Evolutionary conservation across 2,329 filamentous ascomycete species (phyloP), one percentile per base, ranked within the genome.

Genomic region (Aspergillus sp.): DNA sequence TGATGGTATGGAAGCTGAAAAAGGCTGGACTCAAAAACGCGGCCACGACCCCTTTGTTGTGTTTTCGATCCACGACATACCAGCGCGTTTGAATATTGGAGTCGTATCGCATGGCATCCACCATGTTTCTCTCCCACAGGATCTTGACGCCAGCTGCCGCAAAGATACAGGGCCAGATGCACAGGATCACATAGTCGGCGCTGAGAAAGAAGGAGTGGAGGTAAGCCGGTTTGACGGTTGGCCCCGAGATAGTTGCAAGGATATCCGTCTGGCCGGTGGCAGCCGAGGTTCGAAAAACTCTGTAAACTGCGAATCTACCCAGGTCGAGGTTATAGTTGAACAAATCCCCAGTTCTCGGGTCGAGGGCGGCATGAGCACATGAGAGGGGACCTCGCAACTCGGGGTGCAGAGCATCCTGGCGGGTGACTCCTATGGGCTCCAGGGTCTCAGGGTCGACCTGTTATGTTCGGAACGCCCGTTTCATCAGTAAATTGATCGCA

Each of bases 191-290:
- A 61, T 86, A 88, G 59, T 84, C 82, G 13, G 81, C 72, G 0
- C 88, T 87, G 25, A 93, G 70, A 64, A 90, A 91, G 64, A 91
- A 81, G 7, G 88, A 91, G 71, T 94, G 89, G 23, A 93, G 83
- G 62, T 93, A 94, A 0, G 88, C 85, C 0, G 86, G 62, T 4
- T 77, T 72, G 3, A 47, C 47, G 4, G 11, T 36, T 1, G 45
- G n/a, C 1, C 70, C 66, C 0, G 71, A 70, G 50, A 93, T 81
- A 0, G 81, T 86, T 4, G 88, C 88, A 0, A 94, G 76, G 20
- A 92, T 85, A 0, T 83, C 80, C 0, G 87, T 88, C 49, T 82
- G 74, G 0, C 85, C 86, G 0, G 82, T 86, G 0, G 76, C 64
- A 0, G 83, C 80, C n/a, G 79, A 85, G 1, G 84, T 81, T 1